Conservation (phyloP, 2,329 filamentous ascomycete genomes). For the Monosporascus sp. region DNA sequence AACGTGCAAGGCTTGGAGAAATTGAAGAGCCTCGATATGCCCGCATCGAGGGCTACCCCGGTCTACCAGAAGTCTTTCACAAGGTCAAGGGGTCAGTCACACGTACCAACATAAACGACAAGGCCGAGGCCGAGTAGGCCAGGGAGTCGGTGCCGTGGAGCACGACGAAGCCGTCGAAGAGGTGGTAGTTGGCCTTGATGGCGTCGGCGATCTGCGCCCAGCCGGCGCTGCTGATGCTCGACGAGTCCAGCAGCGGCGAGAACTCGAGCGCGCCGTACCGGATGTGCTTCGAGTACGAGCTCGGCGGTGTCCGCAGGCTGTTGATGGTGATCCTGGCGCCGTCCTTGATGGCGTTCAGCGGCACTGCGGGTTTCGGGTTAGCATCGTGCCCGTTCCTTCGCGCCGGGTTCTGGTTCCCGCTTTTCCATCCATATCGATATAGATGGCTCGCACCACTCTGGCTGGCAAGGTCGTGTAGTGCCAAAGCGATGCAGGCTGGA, state of each 20-base stretch:
- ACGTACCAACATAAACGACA: constrained; percentile 81
- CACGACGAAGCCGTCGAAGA: constrained; percentile 87
- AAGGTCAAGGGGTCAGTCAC: too few species aligned
- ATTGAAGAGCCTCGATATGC: neutral
- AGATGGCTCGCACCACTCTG: too few species aligned
- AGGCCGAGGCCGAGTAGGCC: constrained; percentile 80
- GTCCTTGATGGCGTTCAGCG: constrained; percentile 45
- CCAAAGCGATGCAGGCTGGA: constrained; percentile 7
- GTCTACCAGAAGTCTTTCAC: too few species aligned
- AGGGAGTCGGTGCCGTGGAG: constrained; percentile 88
- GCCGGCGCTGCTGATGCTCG: constrained; percentile 78
- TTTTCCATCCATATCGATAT: too few species aligned
- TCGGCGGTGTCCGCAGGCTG: constrained; percentile 73
- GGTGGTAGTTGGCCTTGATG: constrained; percentile 78
- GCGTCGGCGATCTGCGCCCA: constrained; percentile 80
- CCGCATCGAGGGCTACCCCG: neutral
- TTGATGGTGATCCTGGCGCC: constrained; percentile 49
- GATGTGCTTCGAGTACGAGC: constrained; percentile 73
- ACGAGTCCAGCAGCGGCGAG: constrained; percentile 77
- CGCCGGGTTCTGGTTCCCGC: neutral
- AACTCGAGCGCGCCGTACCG: constrained; percentile 84
- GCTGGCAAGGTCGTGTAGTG: too few species aligned
- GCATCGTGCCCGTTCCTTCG: constrained; percentile 1
- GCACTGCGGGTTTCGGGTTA: constrained; percentile 26
- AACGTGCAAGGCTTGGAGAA: neutral